These are phyloP conservation scores for Camptophora hylomeconis DNA, from an alignment of 2,329 filamentous ascomycete species.

Conservation along the genomic window DNA sequence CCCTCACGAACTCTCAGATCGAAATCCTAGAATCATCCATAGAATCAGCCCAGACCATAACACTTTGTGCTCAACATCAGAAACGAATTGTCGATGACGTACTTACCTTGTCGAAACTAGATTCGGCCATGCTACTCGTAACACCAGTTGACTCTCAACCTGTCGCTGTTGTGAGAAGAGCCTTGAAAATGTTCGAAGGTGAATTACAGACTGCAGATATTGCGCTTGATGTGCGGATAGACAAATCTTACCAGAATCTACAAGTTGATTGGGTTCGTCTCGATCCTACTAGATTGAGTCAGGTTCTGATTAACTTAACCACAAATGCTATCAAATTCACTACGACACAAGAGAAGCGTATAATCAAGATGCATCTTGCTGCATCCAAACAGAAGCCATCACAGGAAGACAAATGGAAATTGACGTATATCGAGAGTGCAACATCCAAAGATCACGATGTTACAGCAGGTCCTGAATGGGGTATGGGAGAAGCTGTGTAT, in stretches of 20 bases:
- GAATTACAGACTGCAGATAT: constrained; percentile 60
- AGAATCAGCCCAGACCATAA: constrained; percentile 65
- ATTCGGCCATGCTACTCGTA: constrained; percentile 60
- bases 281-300: constrained; percentile 62
- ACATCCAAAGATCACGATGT: constrained; percentile 19
- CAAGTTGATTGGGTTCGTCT: constrained; percentile 52
- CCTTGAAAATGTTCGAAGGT: constrained; percentile 66
- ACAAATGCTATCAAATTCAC: constrained; percentile 79
- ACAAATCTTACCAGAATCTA: constrained; percentile 46
- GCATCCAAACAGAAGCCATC: constrained; percentile 35
- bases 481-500: constrained; percentile 45
- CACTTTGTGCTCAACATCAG: constrained; percentile 66
- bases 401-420: constrained; percentile 24
- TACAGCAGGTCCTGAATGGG: constrained; percentile 38
- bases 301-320: constrained; percentile 68
- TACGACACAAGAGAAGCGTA: constrained; percentile 32
- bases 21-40: constrained; percentile 41
- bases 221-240: constrained; percentile 49
- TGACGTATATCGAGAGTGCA: constrained; percentile 23
- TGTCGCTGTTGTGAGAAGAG: constrained; percentile 50
- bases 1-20: constrained; percentile 9
- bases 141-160: constrained; percentile 59
- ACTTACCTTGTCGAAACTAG: constrained; percentile 60
- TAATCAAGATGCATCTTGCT: constrained; percentile 40
- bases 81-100: constrained; percentile 69